Conservation (phyloP, 2,329 filamentous ascomycete species). For the Calonectria hongkongensis region DNA sequence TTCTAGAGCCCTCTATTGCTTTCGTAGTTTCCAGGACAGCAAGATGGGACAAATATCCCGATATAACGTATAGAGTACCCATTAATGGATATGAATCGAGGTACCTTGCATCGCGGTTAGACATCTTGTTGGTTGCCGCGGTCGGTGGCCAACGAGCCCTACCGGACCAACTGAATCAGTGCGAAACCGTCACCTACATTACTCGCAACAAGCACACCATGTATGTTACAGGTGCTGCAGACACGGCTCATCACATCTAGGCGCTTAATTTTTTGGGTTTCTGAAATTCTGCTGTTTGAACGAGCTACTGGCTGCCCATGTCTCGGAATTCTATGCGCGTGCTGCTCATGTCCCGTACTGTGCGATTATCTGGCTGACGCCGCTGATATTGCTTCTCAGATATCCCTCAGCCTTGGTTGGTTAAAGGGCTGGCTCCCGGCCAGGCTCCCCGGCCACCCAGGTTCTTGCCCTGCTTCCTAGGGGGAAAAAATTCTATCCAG, state of each 20-base stretch:
- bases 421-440: constrained; percentile 1
- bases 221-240: constrained; percentile 12
- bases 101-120: neutral
- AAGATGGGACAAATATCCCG: neutral
- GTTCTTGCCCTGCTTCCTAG: constrained; percentile 27
- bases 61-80: neutral
- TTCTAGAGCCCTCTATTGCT: constrained; percentile 20
- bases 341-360: constrained; percentile 13
- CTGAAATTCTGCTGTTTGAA: neutral
- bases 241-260: neutral
- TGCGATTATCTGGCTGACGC: constrained; percentile 20
- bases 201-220: constrained; percentile 8
- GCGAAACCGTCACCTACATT: constrained; percentile 18
- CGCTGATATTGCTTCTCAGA: constrained; percentile 27
- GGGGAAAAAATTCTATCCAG: constrained; percentile 7
- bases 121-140: constrained; percentile 13
- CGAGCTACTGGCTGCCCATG: neutral
- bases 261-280: constrained; percentile 21
- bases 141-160: constrained; percentile 11
- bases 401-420: constrained; percentile 41
- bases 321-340: constrained; percentile 1
- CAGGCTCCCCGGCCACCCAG: constrained; percentile 17
- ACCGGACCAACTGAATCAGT: constrained; percentile 25
- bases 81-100: neutral
- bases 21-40: neutral